Percentiles rank a stretch among this genome's conserved stretches.
These are phyloP conservation scores for Cephalotrichum gorgonifer DNA, from an alignment of 2,329 filamentous ascomycete genomes.

Conservation along the genomic window DNA sequence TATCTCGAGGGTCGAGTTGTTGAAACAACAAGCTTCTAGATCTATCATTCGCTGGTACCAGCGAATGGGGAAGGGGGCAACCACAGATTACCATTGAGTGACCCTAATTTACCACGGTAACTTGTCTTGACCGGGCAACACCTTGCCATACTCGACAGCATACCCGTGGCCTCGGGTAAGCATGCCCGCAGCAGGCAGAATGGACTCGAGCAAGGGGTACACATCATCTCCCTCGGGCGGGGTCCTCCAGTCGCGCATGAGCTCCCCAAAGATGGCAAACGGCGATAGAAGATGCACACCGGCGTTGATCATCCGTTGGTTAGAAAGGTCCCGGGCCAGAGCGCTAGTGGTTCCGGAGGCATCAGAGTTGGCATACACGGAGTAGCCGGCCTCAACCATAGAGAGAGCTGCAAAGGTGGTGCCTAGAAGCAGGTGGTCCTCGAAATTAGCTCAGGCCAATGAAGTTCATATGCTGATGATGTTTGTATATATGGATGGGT, in stretches of 20 bases:
- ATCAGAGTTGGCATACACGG: constrained; percentile 50
- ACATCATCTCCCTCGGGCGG: constrained; percentile 27
- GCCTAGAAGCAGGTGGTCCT: constrained; percentile 6
- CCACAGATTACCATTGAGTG: no score
- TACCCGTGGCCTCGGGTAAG: constrained; percentile 41
- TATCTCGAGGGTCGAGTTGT: no score
- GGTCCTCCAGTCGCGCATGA: constrained; percentile 47
- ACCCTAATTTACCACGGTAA: neutral
- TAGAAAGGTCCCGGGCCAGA: constrained; percentile 40
- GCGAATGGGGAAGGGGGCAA: no score
- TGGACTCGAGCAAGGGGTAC: constrained; percentile 41
- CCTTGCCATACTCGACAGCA: constrained; percentile 39
- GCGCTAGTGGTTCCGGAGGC: constrained; percentile 43
- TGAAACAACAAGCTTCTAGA: no score
- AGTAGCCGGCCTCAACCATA: constrained; percentile 47
- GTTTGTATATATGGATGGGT: neutral
- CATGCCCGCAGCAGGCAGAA: constrained; percentile 40
- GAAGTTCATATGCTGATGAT: no score
- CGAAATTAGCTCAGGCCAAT: neutral
- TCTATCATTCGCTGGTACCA: no score
- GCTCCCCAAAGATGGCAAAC: constrained; percentile 40
- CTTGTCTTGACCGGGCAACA: constrained; percentile 33
- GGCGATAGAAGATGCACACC: constrained; percentile 41
- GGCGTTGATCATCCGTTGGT: constrained; percentile 44
- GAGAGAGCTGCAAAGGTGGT: constrained; percentile 51